Evolutionary conservation across 352 stramenopile genomes (phyloP), one percentile per base, ranked within the genome.

Genomic region (Blastocystis hominis): DNA sequence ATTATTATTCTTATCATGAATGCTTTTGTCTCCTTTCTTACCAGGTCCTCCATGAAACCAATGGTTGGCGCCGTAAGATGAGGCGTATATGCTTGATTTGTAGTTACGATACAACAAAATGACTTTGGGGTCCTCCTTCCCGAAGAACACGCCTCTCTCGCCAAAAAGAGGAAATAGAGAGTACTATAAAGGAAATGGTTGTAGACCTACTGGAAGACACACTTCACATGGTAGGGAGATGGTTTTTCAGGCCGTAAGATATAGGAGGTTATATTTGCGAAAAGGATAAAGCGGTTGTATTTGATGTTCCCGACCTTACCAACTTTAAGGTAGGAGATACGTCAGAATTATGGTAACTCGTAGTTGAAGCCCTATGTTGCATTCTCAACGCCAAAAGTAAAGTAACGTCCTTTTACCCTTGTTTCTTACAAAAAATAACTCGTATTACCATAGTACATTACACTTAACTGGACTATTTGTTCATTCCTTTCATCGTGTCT

Each of bases 241-340:
- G 2, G 3, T 40, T 50, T 5, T 4, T 3, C 20, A 24, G 1
- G 38, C 46, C 36, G 38, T 9, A 30, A 6, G n/a, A 5, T 46
- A 9, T 84, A 84, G 72, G 72, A 68, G 47, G 66, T 42, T 87
- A 87, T 40, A 77, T 77, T 36, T 59, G 68, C n/a, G 38, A 76
- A n/a, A 61, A 62, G 40, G 77, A 87, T 24, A 87, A 87, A 59
- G 70, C 34, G 17, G 44, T 87, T 36, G 66, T 78, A 40, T 59
- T 87, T n/a, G 62, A 87, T 78, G 77, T 87, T 78, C 77, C 77
- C 53, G 77, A 87, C 75, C 44, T 87, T 40, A 87, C 77, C 7
- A 56, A 56, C 4, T 87, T 87, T 50, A 87, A 87, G 66, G 77
- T 87, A 76, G 24, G 46, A 9, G 5, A 9, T 64, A 20, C 40